Evolutionary conservation across 73 alveolate species (phyloP).

Genomic region (Tetrahymena borealis): DNA sequence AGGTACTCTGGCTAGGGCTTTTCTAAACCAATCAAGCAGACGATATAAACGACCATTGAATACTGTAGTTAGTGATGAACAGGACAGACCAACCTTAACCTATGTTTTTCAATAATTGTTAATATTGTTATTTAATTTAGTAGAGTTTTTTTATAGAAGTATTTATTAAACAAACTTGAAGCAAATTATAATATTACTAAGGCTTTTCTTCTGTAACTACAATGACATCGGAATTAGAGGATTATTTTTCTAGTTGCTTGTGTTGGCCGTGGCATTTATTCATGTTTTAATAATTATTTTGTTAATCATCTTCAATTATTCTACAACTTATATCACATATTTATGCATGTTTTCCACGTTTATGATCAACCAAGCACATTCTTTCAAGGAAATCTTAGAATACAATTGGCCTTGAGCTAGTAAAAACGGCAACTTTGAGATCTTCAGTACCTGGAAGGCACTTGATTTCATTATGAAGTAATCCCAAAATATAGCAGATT

Average conservation of each 20-base stretch:
- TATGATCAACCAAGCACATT: not conserved
- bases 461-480: conserved; percentile 7
- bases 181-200: no score
- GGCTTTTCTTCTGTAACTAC: no score
- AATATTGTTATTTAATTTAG: not conserved
- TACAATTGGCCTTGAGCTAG: not conserved
- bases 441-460: not conserved
- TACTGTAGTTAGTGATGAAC: conserved; percentile 4
- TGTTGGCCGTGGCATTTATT: not conserved
- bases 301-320: not conserved
- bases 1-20: conserved; percentile 20
- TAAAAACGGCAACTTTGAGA: not conserved
- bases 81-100: conserved; percentile 4
- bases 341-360: conserved; percentile 1
- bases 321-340: not conserved
- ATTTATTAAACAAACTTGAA: not conserved
- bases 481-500: conserved; percentile 15
- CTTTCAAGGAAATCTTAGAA: not conserved
- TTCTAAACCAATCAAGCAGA: conserved; percentile 24
- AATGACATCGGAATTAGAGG: not conserved
- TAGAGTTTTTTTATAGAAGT: not conserved
- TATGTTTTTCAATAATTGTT: not conserved
- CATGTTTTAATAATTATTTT: no score
- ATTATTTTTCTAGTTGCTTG: not conserved
- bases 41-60: not conserved